These are phyloP conservation scores for Claviceps sp. DNA, from an alignment of 2,329 filamentous ascomycete species.

Conservation along the genomic window DNA sequence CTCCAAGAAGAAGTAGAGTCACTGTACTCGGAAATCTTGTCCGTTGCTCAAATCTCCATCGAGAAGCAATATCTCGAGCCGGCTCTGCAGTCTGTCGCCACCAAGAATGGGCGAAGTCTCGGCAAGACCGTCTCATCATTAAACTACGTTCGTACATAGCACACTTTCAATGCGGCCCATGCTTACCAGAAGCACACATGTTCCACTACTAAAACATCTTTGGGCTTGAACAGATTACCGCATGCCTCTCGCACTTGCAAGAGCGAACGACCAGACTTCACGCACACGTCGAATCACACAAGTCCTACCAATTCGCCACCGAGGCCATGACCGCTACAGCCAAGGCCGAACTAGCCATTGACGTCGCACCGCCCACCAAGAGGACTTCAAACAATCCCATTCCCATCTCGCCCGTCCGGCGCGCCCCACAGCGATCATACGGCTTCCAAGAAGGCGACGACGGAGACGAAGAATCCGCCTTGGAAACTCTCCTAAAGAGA, in stretches of 20 bases:
- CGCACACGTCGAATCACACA: constrained; percentile 28
- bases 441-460: constrained; percentile 13
- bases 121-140: constrained; percentile 32
- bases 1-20: constrained; percentile 55
- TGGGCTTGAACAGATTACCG: constrained; percentile 27
- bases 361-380: constrained; percentile 10
- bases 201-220: constrained; percentile 13
- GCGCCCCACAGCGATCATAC: constrained; percentile 22
- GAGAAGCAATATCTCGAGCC: constrained; percentile 55
- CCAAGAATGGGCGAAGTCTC: constrained; percentile 29
- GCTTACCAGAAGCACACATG: too few species aligned
- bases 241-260: constrained; percentile 38
- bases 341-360: constrained; percentile 27
- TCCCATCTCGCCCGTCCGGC: constrained; percentile 23
- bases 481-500: constrained; percentile 34
- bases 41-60: constrained; percentile 57
- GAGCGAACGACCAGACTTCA: constrained; percentile 30
- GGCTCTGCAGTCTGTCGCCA: constrained; percentile 32
- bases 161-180: too few species aligned
- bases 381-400: constrained; percentile 12
- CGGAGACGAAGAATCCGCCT: constrained; percentile 20
- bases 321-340: constrained; percentile 27
- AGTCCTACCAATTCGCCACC: constrained; percentile 30
- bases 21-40: constrained; percentile 53
- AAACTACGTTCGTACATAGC: constrained; percentile 28